Conservation (phyloP, 1,284 basidiomycete genomes). For the Boletus mariae region DNA sequence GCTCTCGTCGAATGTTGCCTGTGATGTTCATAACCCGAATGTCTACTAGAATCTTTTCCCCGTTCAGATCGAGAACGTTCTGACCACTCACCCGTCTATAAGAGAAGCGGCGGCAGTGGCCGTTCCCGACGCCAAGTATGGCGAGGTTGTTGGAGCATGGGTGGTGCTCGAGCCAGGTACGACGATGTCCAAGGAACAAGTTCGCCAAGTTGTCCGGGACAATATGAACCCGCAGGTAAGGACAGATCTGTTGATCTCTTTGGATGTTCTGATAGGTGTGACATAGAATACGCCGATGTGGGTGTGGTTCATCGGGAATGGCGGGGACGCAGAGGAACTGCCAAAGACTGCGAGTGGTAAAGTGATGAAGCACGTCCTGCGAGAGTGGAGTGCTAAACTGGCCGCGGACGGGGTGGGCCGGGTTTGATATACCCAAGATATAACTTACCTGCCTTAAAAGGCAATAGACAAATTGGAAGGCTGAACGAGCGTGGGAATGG, state of each 20-base stretch:
- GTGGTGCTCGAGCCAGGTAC: slow-evolving; percentile 50
- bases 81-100: slow-evolving; percentile 61
- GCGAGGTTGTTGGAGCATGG: slow-evolving; percentile 80
- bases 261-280: slow-evolving; percentile 3
- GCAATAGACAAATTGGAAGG: background rate
- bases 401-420: slow-evolving; percentile 13
- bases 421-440: too few relatives aligned
- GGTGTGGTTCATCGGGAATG: slow-evolving; percentile 80
- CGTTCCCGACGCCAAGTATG: slow-evolving; percentile 67
- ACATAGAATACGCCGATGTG: slow-evolving; percentile 70
- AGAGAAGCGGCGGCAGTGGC: slow-evolving; percentile 73
- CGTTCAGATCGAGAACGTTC: slow-evolving; percentile 78
- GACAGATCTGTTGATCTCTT: background rate
- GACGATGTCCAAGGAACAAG: slow-evolving; percentile 46
- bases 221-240: slow-evolving; percentile 75
- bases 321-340: slow-evolving; percentile 54
- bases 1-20: background rate
- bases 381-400: slow-evolving; percentile 36
- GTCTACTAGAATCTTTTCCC: slow-evolving; percentile 71
- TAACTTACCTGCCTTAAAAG: background rate
- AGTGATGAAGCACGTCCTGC: slow-evolving; percentile 74
- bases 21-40: background rate
- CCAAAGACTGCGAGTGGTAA: slow-evolving; percentile 89
- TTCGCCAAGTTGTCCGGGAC: slow-evolving; percentile 49
- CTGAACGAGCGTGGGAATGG: slow-evolving; percentile 19